Evolutionary conservation across 2,329 filamentous ascomycete species (phyloP), one percentile per base, ranked within the genome.

Genomic region (Colletotrichum sp.): DNA sequence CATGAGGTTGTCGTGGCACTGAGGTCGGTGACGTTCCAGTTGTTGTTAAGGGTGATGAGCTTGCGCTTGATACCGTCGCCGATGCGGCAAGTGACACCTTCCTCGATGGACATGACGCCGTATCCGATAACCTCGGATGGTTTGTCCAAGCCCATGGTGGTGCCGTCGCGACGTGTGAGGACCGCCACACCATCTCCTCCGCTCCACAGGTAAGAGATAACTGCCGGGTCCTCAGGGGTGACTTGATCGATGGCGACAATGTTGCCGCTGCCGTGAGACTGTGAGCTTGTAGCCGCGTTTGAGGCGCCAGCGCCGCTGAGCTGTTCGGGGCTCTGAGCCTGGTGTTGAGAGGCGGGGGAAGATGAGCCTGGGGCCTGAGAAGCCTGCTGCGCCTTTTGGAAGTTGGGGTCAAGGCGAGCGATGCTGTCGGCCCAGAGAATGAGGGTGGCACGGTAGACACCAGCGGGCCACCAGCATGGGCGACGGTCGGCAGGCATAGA

Each of bases 381-480:
- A 12, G 75, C 36, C 36, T 72, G 71, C 62, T 78, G 69, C 15
- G 71, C 44, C 71, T 80, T 81, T 75, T 84, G 83, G 78, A 86
- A 84, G 78, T 79, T 81, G 25, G 81, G 75, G 12, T 78, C 78
- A 34, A 77, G 70, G 7, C 71, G 77, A 88, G 87, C 8, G 86
- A 93, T 83, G 78, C 91, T 90, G 78, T 93, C 91, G 4, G 89
- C 87, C 92, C 92, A 94, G 4, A 93, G 85, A 55, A 92, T 89
- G 72, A 94, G 85, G 6, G 89, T 89, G 3, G 89, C 92, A n/a
- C 93, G 91, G 81, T 95, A 95, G 55, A 95, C 86, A 5, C 92
- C 93, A 3, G 89, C 90, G n/a, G 92, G 86, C 93, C 93, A 95
- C 93, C 93, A 95, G 49, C 89, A 90, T 8, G 93, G 93, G 27